phyloP scores from a whole-genome alignment of 2,329 filamentous ascomycete genomes.

The Paecilomyces sp. region DNA sequence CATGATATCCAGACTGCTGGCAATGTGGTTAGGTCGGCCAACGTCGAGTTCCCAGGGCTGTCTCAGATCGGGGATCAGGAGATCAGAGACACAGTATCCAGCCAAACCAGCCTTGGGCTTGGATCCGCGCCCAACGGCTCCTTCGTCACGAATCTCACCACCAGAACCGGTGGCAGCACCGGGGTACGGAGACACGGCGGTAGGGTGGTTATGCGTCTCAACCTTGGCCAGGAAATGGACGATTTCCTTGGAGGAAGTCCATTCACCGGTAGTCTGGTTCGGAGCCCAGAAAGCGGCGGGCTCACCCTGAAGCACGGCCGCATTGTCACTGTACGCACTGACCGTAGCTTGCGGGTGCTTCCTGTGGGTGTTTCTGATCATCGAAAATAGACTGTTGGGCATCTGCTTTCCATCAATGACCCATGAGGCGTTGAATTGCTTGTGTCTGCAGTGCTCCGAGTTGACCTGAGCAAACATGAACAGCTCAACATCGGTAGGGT shows the following conservation, averaged over 20 bases:
- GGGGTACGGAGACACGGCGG: constrained; percentile 86
- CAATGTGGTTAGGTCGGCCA: constrained; percentile 84
- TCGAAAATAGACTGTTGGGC: constrained; percentile 76
- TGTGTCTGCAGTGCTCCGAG: constrained; percentile 83
- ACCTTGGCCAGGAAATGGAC: constrained; percentile 90
- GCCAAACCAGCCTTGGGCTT: constrained; percentile 85
- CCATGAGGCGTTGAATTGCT: constrained; percentile 97
- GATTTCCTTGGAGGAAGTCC: constrained; percentile 77
- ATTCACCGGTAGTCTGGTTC: constrained; percentile 76
- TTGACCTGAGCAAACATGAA: constrained; percentile 99
- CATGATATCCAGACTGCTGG: constrained; percentile 95
- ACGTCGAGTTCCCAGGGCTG: constrained; percentile 89
- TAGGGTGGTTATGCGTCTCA: constrained; percentile 96
- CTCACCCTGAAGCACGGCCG: constrained; percentile 76
- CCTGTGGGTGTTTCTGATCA: constrained; percentile 93
- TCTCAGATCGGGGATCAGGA: constrained; percentile 74
- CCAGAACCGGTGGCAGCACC: constrained; percentile 93
- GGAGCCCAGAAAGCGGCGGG: constrained; percentile 77
- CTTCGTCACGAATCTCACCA: constrained; percentile 92
- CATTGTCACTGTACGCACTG: constrained; percentile 95
- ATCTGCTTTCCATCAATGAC: constrained; percentile 82
- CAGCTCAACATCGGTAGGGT: constrained; percentile 84
- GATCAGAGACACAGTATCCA: constrained; percentile 92
- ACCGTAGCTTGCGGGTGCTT: constrained; percentile 73
- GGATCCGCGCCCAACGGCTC: constrained; percentile 86